Base-by-base conservation (phyloP, 371 early-diverging fungal genomes). In the Blakeslea trispora region DNA sequence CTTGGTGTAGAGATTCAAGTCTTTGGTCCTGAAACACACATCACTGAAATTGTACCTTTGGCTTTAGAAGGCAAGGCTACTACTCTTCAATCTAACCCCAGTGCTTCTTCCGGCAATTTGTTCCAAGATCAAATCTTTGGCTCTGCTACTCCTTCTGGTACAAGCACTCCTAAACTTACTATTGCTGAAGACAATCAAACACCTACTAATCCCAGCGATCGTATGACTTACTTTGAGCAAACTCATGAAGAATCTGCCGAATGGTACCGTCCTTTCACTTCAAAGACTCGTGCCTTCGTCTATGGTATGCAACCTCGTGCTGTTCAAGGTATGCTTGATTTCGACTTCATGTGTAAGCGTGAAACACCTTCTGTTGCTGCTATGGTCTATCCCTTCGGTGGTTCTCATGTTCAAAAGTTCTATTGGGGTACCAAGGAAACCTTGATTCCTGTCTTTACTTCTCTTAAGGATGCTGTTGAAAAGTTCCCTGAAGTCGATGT, bases 341-440 rank as follows among this genome's bases (percentile, higher is more conserved):
- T 96, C 83, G 98, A 98, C 74, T 96, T 87, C 52, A 98, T 98
- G 85, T 98, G 98, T 87, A 89, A 93, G 82, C 92, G 98, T 59
- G 64, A 75, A n/a, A 69, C 83, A 43, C 97, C 98, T n/a, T 94
- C 94, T n/a, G 98, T 98, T 23, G 96, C 97, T 15, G 94, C 94
- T 64, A 97, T 98, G 95, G 91, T 98, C 66, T 98, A 98, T 78
- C 97, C 98, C 56, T 98, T 98, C 76, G 96, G 98, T 58, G 97
- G 97, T 24, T 90, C 91, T 68, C 96, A 97, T 72, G 92, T 96
- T 49, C 96, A 96, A 72, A 98, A 97, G 81, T 97, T 96, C 82
- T 98, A 98, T 85, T 98, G 98, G 98, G 98, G 98, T 52, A 95
- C 96, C 45, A 90, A 94, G 81, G 98, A 98, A 78, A 96, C 94